These are phyloP conservation scores for Collybia mongolica DNA, from an alignment of 768 basidiomycete species.

Conservation along the genomic window DNA sequence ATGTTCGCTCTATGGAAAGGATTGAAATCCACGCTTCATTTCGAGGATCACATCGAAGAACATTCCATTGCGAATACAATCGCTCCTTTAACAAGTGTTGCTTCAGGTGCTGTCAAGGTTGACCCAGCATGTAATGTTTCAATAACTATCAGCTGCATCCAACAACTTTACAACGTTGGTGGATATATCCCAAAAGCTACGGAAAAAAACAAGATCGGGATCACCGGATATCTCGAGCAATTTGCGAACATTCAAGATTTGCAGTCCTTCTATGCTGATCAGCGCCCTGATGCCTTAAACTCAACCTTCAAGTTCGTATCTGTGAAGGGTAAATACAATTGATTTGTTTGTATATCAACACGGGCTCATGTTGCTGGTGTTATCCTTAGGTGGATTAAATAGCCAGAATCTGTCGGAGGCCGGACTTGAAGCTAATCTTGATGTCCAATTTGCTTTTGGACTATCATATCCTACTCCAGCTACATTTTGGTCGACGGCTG, in stretches of 20 bases:
- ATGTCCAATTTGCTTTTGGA: conserved; percentile 63
- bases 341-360: neutral
- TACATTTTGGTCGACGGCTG: conserved; percentile 63
- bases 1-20: conserved; percentile 43
- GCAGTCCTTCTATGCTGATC: conserved; percentile 43
- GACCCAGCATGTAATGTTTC: conserved; percentile 47
- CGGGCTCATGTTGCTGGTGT: conserved; percentile 9
- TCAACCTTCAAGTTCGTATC: conserved; percentile 53
- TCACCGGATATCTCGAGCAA: conserved; percentile 53
- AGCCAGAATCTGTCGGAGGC: conserved; percentile 48
- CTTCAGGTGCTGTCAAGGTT: conserved; percentile 34
- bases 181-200: conserved; percentile 39
- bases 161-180: conserved; percentile 52
- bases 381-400: conserved; percentile 50
- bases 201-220: conserved; percentile 46
- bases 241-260: conserved; percentile 52
- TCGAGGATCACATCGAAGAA: conserved; percentile 19
- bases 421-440: conserved; percentile 64
- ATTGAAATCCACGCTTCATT: conserved; percentile 16
- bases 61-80: conserved; percentile 3
- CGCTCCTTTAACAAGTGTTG: conserved; percentile 4
- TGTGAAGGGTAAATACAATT: conserved; percentile 47
- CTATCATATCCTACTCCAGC: conserved; percentile 56
- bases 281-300: conserved; percentile 43
- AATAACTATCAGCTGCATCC: conserved; percentile 52